Percentiles rank a stretch among this genome's conserved stretches.
phyloP scores from a whole-genome alignment of 805 yeast species.

The Lipomyces starkeyi region DNA sequence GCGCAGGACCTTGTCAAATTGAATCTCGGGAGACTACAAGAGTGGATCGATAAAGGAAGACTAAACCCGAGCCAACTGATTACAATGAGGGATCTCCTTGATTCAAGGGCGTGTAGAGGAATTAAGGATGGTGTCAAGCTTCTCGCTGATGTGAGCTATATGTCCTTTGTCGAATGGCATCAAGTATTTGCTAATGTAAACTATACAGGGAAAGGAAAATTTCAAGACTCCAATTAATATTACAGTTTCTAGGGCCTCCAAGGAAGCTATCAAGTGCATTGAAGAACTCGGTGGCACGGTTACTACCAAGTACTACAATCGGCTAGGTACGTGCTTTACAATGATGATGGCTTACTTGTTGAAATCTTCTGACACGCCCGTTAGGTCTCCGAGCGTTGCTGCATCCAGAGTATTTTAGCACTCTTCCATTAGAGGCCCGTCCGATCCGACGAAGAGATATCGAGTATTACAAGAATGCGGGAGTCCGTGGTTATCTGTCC shows the following conservation, averaged over 20 bases:
- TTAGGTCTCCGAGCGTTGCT: constrained; percentile 70
- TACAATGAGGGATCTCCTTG: constrained; percentile 77
- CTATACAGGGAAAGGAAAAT: constrained; percentile 46
- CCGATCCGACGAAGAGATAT: constrained; percentile 85
- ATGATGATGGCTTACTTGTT: neutral
- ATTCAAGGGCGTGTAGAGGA: constrained; percentile 73
- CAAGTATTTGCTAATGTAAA: constrained; percentile 41
- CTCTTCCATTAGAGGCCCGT: constrained; percentile 81
- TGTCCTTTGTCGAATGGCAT: neutral
- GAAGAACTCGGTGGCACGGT: constrained; percentile 76
- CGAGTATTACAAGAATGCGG: constrained; percentile 72
- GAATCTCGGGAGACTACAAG: constrained; percentile 71
- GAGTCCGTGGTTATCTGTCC: constrained; percentile 75
- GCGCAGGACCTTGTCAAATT: constrained; percentile 47
- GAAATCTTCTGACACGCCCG: neutral
- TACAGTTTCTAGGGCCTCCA: constrained; percentile 83
- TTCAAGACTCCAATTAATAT: constrained; percentile 66
- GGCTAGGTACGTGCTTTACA: constrained; percentile 49
- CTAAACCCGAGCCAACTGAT: constrained; percentile 58
- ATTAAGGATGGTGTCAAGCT: constrained; percentile 82
- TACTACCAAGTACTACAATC: constrained; percentile 72
- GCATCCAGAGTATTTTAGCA: constrained; percentile 77
- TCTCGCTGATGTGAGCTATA: constrained; percentile 59
- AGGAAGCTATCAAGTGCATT: constrained; percentile 71
- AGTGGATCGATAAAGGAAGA: constrained; percentile 71